A percentile compares a stretch with the other conserved stretches of the same genome.
These are phyloP conservation scores for Penicillium psychrosexuale DNA, from an alignment of 2,329 filamentous ascomycete genomes.

Conservation along the genomic window DNA sequence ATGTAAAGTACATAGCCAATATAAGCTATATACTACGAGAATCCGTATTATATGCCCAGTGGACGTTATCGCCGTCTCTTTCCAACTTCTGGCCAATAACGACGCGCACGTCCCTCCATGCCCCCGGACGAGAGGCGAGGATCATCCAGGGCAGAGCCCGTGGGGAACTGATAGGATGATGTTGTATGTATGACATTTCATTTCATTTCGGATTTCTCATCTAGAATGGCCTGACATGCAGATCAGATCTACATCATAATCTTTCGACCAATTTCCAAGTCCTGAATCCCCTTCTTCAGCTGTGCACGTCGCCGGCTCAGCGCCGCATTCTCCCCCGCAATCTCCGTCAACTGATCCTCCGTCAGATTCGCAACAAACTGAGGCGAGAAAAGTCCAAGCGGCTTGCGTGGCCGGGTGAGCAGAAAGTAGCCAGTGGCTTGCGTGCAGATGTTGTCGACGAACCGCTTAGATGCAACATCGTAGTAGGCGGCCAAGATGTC, in stretches of 20 bases:
- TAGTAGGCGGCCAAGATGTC: conserved; percentile 62
- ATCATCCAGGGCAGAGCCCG: conserved; percentile 15
- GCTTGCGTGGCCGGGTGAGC: conserved; percentile 49
- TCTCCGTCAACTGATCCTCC: conserved; percentile 49
- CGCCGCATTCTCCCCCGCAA: conserved; percentile 57
- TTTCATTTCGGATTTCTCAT: neutral
- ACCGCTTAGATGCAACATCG: conserved; percentile 57
- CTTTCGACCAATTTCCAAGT: neutral
- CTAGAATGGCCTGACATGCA: neutral
- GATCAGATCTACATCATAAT: neutral
- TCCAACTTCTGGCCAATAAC: conserved; percentile 32
- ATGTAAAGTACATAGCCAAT: neutral
- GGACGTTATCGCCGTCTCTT: neutral
- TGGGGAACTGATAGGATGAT: conserved; percentile 16
- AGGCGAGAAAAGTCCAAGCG: conserved; percentile 53
- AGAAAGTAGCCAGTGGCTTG: conserved; percentile 58
- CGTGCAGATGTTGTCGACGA: conserved; percentile 61
- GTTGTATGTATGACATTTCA: neutral
- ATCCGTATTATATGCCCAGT: neutral
- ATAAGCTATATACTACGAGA: neutral
- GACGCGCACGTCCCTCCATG: conserved; percentile 36
- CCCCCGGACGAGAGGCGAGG: conserved; percentile 32
- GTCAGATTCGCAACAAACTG: conserved; percentile 51
- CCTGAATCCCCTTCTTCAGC: neutral
- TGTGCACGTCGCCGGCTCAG: conserved; percentile 13